These are phyloP conservation scores for Trametes versicolor DNA, from an alignment of 1,284 basidiomycete species.

Conservation along the genomic window DNA sequence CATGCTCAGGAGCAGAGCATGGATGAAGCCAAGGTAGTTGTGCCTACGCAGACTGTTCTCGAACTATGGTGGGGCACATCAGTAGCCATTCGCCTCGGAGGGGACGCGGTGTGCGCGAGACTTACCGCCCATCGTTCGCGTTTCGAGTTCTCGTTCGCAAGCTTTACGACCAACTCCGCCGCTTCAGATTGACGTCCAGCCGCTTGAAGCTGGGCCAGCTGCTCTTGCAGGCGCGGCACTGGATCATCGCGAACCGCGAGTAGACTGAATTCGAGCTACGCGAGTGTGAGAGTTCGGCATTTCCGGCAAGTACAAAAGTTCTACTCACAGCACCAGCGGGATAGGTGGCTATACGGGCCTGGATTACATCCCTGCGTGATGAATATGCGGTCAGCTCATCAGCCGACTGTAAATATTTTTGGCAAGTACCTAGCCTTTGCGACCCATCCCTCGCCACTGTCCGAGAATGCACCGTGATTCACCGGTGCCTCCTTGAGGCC, in stretches of 20 bases:
- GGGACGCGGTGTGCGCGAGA: conserved; percentile 22
- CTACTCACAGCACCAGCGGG: conserved; percentile 80
- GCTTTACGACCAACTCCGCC: conserved; percentile 64
- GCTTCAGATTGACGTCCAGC: conserved; percentile 55
- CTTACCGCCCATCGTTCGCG: conserved; percentile 84
- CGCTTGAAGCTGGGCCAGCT: conserved; percentile 59
- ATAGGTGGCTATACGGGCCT: conserved; percentile 88
- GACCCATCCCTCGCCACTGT: conserved; percentile 82
- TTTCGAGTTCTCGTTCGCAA: conserved; percentile 83
- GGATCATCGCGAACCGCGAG: conserved; percentile 87
- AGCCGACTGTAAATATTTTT: not conserved
- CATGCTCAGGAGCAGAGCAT: conserved; percentile 73
- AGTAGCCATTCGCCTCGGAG: not conserved
- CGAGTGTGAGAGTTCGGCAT: conserved; percentile 4
- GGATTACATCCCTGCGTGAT: conserved; percentile 76
- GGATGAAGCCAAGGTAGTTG: conserved; percentile 84
- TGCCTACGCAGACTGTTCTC: conserved; percentile 85
- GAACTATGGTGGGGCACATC: conserved; percentile 59
- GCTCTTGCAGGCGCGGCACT: conserved; percentile 69
- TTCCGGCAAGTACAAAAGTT: not conserved
- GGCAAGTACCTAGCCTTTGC: conserved; percentile 71
- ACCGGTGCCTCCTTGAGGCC: conserved; percentile 84
- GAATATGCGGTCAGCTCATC: not conserved
- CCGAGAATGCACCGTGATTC: conserved; percentile 77
- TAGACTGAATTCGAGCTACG: conserved; percentile 90